Evolutionary conservation across 176 grass and related monocot species (phyloP).

Genomic region (Sorghum bicolor): Sorghum_bicolor_NCBIv3 NC_012872.2:30530501-30531000

Average conservation of each 20-base stretch:
- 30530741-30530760: not conserved
- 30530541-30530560: too few species aligned
- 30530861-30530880: not conserved
- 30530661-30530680: not conserved
- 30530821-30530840: not conserved
- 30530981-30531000: not conserved
- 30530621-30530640: too few species aligned
- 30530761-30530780: not conserved
- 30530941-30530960: not conserved
- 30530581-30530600: too few species aligned
- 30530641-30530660: not conserved
- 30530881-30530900: not conserved
- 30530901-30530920: not conserved
- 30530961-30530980: not conserved
- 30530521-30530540: not conserved
- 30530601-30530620: too few species aligned
- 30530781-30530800: not conserved
- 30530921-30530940: not conserved
- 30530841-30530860: not conserved
- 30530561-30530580: too few species aligned
- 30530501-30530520: not conserved
- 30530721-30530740: not conserved
- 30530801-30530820: not conserved
- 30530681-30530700: not conserved
- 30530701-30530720: not conserved